Evolutionary conservation across 148 eudicot species (phyloP), one percentile per base, ranked within the genome.

Genomic region (Rhododendron vialii): DNA sequence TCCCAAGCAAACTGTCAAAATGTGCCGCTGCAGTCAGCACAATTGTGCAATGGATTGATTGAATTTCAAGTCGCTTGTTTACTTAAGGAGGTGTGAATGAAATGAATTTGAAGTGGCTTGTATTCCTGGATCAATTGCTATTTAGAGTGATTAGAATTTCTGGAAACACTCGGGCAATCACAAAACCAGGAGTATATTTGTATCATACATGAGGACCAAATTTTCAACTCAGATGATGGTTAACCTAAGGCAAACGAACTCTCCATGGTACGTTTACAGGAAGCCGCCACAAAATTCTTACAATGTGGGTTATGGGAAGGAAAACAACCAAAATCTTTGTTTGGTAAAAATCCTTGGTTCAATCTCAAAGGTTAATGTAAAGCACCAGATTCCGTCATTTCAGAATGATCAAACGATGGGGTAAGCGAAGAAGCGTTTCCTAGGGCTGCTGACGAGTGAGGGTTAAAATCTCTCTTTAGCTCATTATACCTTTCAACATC

Each of bases 401-500:
- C 86, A 20, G 82, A n/a, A 36, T 38, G 10, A 61, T 10, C 74
- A 36, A 76, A 84, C 4, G 71, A 17, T 22, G 79, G 79, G 9
- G 48, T 24, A 35, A 51, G 33, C 6, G 82, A 76, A n/a, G 48
- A 36, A 26, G 53, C 36, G 5, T 6, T 10, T 48, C 67, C 71
- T 14, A 48, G 35, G 2, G 81, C 33, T 7, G 79, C 51, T 30
- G 79, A 57, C 24, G 85, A 22, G 7, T 36, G 75, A 35, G 93
- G 92, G 82, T 86, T 63, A 80, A 92, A 95, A 75, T 88, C 89
- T 84, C 78, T 91, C 83, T 90, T 86, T 17, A 96, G 94, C 92
- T 96, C 91, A 26, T 87, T 88, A 86, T 92, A 94, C 91, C 89
- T 89, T 26, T 85, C 73, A 26, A 92, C 3, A 88, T 96, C 94